Base-by-base conservation (phyloP, 2,329 filamentous ascomycete species). In the Pestalotiopsis sp. region DNA sequence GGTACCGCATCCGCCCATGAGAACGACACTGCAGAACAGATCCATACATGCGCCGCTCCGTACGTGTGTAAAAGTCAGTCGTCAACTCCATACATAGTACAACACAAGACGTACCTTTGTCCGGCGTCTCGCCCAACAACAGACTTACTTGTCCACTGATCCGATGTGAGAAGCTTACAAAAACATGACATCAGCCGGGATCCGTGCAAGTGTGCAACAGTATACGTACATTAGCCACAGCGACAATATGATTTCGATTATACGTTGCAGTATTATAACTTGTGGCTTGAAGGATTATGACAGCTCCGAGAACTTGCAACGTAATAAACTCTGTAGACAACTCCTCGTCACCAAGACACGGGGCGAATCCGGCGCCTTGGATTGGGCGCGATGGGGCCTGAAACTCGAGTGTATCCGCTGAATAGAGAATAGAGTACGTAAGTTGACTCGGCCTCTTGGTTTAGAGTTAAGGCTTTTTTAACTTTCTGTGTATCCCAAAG, bases 401-500 rank as follows among this genome's bases (percentile, higher is more conserved):
- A 23, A 52, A 52, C 45, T 52, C 20, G 45, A 36, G 31, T 1
- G 45, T 23, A 52, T 52, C n/a, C 45, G 45, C 45, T 52, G 45
- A 52, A 52, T 52, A 23, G 45, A n/a, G 17, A 52, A 52, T 52
- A 52, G 17, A 52, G 7, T 52, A 52, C 17, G n/a, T 9, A 52
- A 17, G 45, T 52, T 9, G 20, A 36, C 31, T 36, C 31, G 31
- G 31, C 31, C 31, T 36, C 45, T 52, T 20, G 7, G 45, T 52
- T 52, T 52, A 52, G 45, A 52, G 45, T 52, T 52, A 52, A 52
- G 45, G 45, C 45, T 23, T 52, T 52, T 52, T 52, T 52, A n/a
- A 52, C 45, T 39, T 52, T 64, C 39, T 64, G 38, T 64, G 61
- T 25, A 49, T 23, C n/a, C 38, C 39, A 45, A 52, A 23, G 61